Percentiles rank a stretch among this genome's conserved stretches.
These are phyloP conservation scores for Eucalyptus decipiens DNA, from an alignment of 345 rosid genomes.

Conservation along the genomic window DNA sequence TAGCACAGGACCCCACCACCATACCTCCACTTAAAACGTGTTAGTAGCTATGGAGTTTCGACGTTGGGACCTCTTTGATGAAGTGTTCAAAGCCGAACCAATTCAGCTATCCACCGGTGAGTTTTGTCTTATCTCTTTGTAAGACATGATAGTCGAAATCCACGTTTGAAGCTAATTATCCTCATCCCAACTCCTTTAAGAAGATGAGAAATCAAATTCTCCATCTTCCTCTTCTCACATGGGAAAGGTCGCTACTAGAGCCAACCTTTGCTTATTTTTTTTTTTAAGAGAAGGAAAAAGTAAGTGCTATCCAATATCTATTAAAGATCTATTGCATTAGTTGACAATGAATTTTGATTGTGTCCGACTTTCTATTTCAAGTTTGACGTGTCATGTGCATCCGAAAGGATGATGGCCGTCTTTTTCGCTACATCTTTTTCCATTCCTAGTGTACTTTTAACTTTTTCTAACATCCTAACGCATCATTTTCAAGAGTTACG, in stretches of 20 bases:
- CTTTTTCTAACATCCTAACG: neutral
- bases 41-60: accelerated
- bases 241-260: too few relatives aligned
- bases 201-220: too few relatives aligned
- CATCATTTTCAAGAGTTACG: neutral
- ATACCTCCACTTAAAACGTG: too few relatives aligned
- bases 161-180: too few relatives aligned
- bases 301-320: neutral
- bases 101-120: accelerated
- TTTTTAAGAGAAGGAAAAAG: neutral
- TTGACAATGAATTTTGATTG: neutral
- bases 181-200: too few relatives aligned
- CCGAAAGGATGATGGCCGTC: neutral
- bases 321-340: neutral
- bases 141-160: too few relatives aligned
- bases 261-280: too few relatives aligned
- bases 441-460: neutral
- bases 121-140: too few relatives aligned
- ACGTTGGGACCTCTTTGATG: accelerated
- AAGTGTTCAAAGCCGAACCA: accelerated
- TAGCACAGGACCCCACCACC: accelerated
- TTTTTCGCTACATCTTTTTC: neutral
- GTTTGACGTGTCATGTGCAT: neutral
- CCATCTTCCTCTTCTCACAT: too few relatives aligned
- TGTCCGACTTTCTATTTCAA: neutral